Conservation (phyloP, 2,329 filamentous ascomycete genomes). For the Fusarium sacchari region DNA sequence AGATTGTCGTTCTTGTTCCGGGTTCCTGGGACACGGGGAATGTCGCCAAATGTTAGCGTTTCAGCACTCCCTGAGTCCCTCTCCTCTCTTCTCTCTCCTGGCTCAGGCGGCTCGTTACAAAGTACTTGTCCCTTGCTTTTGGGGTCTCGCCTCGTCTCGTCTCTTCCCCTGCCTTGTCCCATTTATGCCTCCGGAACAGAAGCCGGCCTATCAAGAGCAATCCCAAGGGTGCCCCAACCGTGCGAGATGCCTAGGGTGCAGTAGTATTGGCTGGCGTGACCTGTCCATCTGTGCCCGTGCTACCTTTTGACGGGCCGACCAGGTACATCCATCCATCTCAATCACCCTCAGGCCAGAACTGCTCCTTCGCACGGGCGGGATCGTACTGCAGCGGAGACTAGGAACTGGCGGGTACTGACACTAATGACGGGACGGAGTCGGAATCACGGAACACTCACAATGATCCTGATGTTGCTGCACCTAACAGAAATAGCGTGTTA, state of each 20-base stretch:
- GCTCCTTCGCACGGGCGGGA: conserved; percentile 32
- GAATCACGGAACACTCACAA: conserved; percentile 28
- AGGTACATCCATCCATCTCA: not conserved
- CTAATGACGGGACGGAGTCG: conserved; percentile 34
- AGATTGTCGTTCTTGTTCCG: not conserved
- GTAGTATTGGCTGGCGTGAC: conserved; percentile 22
- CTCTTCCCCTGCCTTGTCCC: conserved; percentile 15
- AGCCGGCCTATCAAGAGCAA: conserved; percentile 15
- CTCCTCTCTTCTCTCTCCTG: not conserved
- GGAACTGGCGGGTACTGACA: conserved; percentile 21
- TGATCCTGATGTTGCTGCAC: not conserved
- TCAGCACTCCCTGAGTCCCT: not conserved
- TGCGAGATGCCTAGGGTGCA: conserved; percentile 24
- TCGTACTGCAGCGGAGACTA: conserved; percentile 29
- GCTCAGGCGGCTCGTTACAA: not conserved
- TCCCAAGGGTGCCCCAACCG: conserved; percentile 31
- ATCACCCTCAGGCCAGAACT: not conserved
- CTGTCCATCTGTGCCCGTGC: conserved; percentile 17
- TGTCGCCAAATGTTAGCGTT: conserved; percentile 10
- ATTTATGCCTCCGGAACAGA: conserved; percentile 25
- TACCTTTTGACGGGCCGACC: conserved; percentile 13
- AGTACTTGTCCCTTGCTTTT: conserved; percentile 13
- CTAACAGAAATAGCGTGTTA: conserved; percentile 2
- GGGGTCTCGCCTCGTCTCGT: conserved; percentile 14
- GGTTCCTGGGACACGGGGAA: conserved; percentile 29